Base-by-base conservation (phyloP, 2,329 filamentous ascomycete genomes). In the Pestalotiopsis sp. region DNA sequence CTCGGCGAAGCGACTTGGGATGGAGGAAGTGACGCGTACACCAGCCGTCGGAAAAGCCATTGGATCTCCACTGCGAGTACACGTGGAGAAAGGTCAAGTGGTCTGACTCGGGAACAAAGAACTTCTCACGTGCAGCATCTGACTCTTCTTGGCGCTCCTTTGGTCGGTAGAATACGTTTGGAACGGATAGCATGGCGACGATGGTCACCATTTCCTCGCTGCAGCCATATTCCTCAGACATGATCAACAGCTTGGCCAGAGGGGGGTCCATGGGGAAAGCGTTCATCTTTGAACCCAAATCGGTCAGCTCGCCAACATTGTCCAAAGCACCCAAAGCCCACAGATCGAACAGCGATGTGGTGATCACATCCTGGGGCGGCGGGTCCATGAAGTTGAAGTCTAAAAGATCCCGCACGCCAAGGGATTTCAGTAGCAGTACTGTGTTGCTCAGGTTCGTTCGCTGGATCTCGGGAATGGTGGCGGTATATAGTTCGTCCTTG, bases 351-450 rank as follows among this genome's bases (percentile, higher is more conserved):
- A 99, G 90, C 3, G 95, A 98, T 0, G 96, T 99, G 0, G 94
- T 95, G 73, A 99, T 98, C 0, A 95, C 98, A 76, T 99, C 97
- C 81, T 99, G 96, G 0, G 96, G 96, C 6, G 96, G 96, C 1
- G 96, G 96, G 74, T 99, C 96, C 95, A 99, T 98, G 75, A 99
- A 99, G 79, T 98, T 94, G 77, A 99, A 99, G 79, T 99, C 95
- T 1, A 99, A 83, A 11, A 99, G 85, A 73, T 99, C 95, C 77
- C 93, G 95, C 20, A 99, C 95, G 0, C 96, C 96, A 0, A 99
- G 87, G 0, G 94, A 97, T 78, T 99, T 99, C 61, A 99, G 87
- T 63, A 99, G 89, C 14, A 99, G 86, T 3, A 99, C 95, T 0
- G 95, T 98, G 75, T 98, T 98, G 75, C 94, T 92, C 2, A 99